phyloP scores from a whole-genome alignment of 257 asterid genomes.

The Fraxinus pennsylvanica region DNA sequence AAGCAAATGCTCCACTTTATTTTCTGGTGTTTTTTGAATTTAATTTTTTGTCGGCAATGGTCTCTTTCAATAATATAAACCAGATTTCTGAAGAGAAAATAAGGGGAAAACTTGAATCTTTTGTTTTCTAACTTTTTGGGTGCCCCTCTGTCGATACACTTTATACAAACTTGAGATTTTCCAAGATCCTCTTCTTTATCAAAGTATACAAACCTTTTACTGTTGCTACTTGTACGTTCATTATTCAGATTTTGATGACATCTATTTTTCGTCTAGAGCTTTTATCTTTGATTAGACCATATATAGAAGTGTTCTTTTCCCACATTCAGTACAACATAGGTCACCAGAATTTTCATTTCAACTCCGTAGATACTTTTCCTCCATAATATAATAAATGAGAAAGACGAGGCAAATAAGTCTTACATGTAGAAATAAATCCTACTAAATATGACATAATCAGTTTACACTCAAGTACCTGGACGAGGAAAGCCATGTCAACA shows the following conservation, averaged over 20 bases:
- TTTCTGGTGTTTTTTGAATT: neutral
- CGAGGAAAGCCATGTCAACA: conserved; percentile 98
- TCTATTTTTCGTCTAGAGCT: too few species aligned
- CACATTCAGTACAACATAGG: neutral
- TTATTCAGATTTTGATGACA: too few species aligned
- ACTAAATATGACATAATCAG: conserved; percentile 13
- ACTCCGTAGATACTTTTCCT: neutral
- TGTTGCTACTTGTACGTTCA: too few species aligned
- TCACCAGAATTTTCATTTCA: neutral
- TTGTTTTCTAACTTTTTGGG: too few species aligned
- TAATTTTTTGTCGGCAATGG: neutral
- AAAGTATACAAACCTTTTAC: too few species aligned
- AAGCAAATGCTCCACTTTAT: neutral
- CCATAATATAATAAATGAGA: neutral
- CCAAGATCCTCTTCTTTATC: too few species aligned
- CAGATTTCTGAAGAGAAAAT: neutral
- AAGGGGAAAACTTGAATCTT: neutral
- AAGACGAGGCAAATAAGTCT: neutral
- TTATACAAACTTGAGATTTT: too few species aligned
- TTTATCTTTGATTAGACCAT: neutral
- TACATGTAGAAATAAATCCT: neutral
- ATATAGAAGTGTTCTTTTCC: neutral
- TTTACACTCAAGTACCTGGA: conserved; percentile 62
- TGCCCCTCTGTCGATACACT: too few species aligned
- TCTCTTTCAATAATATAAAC: neutral